These are phyloP conservation scores for Neonectria faginata DNA, from an alignment of 2,329 filamentous ascomycete species.

Conservation along the genomic window DNA sequence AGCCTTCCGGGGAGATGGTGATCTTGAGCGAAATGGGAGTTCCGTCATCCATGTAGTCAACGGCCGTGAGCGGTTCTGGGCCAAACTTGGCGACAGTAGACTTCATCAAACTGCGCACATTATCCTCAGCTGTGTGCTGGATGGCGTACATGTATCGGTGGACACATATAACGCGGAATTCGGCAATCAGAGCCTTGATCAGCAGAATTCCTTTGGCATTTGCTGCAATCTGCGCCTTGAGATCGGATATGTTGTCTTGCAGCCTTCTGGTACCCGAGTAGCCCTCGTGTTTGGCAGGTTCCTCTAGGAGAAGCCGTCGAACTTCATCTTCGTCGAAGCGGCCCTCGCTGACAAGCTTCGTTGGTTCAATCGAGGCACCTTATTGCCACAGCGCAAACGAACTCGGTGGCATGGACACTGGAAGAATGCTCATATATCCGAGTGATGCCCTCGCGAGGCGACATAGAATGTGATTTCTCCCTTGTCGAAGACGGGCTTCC, in stretches of 20 bases:
- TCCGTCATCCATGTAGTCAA: conserved; percentile 89
- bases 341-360: conserved; percentile 46
- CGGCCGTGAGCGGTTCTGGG: conserved; percentile 76
- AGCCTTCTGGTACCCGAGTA: conserved; percentile 74
- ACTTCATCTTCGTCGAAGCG: conserved; percentile 58
- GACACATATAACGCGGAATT: conserved; percentile 82
- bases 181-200: conserved; percentile 78
- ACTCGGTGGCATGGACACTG: conserved; percentile 80
- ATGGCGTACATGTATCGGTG: conserved; percentile 88
- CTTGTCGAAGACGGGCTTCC: conserved; percentile 55
- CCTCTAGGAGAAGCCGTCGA: conserved; percentile 68
- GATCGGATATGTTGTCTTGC: conserved; percentile 85
- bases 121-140: conserved; percentile 81
- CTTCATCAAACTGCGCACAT: conserved; percentile 79
- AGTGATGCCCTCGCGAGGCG: conserved; percentile 49
- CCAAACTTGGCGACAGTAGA: conserved; percentile 76
- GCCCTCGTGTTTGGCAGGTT: conserved; percentile 38
- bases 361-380: conserved; percentile 65
- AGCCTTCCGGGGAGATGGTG: conserved; percentile 80
- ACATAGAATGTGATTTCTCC: conserved; percentile 51
- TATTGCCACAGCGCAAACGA: conserved; percentile 70
- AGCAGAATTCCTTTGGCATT: conserved; percentile 87
- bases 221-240: conserved; percentile 87
- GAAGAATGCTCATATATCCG: conserved; percentile 67
- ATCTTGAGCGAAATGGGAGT: conserved; percentile 81